Conservation (phyloP, 2,329 filamentous ascomycete species). For the Alternaria conjuncta region DNA sequence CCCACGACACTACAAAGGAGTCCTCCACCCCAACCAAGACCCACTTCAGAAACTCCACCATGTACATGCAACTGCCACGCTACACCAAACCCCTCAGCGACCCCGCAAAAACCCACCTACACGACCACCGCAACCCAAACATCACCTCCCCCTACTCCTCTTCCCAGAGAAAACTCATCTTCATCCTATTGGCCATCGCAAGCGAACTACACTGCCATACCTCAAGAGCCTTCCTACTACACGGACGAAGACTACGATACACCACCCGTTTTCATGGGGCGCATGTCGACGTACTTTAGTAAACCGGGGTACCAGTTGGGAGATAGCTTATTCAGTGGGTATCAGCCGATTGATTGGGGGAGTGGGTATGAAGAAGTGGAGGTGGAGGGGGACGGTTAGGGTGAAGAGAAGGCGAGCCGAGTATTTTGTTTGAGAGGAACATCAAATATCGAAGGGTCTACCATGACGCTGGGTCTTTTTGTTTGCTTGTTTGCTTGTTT, state of each 20-base stretch:
- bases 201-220: conserved; percentile 15
- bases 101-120: conserved; percentile 16
- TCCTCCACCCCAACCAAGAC: neutral
- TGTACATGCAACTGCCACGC: conserved; percentile 26
- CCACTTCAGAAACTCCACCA: neutral
- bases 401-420: neutral
- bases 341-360: conserved; percentile 18
- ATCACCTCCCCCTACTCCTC: conserved; percentile 14
- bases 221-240: conserved; percentile 9
- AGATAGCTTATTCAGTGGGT: conserved; percentile 35
- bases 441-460: neutral
- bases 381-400: neutral
- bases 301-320: conserved; percentile 44
- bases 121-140: conserved; percentile 35
- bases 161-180: conserved; percentile 15
- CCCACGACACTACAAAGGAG: neutral
- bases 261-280: conserved; percentile 38
- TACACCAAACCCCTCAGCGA: neutral
- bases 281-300: conserved; percentile 42
- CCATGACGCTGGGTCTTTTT: neutral
- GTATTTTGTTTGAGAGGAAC: neutral
- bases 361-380: neutral
- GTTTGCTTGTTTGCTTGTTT: neutral
- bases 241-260: conserved; percentile 13
- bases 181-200: conserved; percentile 8